These are phyloP conservation scores for Gossypium lobatum DNA, from an alignment of 441 rosid species.

Conservation along the genomic window DNA sequence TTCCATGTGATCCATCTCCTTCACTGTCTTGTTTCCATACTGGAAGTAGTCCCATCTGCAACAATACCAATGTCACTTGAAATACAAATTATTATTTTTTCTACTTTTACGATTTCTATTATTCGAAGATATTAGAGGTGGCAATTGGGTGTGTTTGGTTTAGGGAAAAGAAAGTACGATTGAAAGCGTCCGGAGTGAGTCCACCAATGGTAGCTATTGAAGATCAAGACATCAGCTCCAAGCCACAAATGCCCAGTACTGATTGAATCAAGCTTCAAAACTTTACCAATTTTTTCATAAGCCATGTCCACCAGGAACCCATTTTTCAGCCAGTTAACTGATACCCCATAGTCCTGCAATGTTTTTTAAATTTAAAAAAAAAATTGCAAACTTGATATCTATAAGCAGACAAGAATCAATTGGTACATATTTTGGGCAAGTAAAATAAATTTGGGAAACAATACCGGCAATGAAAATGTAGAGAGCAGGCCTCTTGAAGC, in stretches of 20 bases:
- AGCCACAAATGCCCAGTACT: slow-evolving; percentile 30
- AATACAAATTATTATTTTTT: no score
- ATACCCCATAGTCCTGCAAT: slow-evolving; percentile 33
- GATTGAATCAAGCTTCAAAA: slow-evolving; percentile 48
- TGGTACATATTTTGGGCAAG: neutral
- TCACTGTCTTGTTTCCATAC: slow-evolving; percentile 20
- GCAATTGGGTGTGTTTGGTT: neutral
- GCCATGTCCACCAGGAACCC: slow-evolving; percentile 43
- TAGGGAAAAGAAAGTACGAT: slow-evolving; percentile 17
- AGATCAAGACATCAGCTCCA: slow-evolving; percentile 40
- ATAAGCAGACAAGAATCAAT: neutral
- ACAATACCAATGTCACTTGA: neutral
- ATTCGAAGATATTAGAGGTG: neutral
- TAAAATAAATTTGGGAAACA: slow-evolving; percentile 13
- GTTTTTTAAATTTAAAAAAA: neutral
- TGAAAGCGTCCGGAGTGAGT: slow-evolving; percentile 30
- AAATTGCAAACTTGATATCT: neutral
- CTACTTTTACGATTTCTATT: no score
- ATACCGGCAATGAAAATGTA: slow-evolving; percentile 43
- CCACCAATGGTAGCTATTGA: slow-evolving; percentile 58
- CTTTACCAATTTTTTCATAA: slow-evolving; percentile 28
- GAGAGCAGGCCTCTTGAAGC: slow-evolving; percentile 13
- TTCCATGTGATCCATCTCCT: slow-evolving; percentile 47
- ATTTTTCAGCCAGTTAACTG: slow-evolving; percentile 32
- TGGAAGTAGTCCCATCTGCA: slow-evolving; percentile 53